Percentiles rank a stretch among this genome's conserved stretches.
Evolutionary conservation across 1,139 yeast species (phyloP).

Genomic region (Suhomyces ambrosiae): DNA sequence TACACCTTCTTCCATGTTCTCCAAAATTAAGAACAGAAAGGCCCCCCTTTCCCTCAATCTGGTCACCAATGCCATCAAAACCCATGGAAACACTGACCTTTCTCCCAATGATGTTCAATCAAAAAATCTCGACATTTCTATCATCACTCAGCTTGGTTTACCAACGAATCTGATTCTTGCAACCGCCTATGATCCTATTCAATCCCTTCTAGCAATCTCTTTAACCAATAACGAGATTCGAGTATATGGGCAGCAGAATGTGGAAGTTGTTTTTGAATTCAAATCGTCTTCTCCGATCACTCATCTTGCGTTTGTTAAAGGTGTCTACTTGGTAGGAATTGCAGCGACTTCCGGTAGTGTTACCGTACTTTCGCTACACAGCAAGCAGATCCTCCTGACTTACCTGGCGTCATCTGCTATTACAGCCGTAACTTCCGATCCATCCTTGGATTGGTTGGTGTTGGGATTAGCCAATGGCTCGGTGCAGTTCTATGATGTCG

Average conservation of each 20-base stretch:
- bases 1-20: constrained; percentile 44
- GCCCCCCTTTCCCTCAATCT: constrained; percentile 51
- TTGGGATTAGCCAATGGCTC: constrained; percentile 81
- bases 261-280: constrained; percentile 67
- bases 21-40: constrained; percentile 46
- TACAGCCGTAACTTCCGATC: constrained; percentile 74
- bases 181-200: constrained; percentile 84
- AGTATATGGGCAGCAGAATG: constrained; percentile 83
- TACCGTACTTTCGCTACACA: constrained; percentile 68
- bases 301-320: constrained; percentile 68
- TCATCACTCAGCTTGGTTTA: constrained; percentile 41
- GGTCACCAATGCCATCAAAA: constrained; percentile 56
- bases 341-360: constrained; percentile 55
- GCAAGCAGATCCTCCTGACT: constrained; percentile 58
- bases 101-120: constrained; percentile 43
- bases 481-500: constrained; percentile 78
- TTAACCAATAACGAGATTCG: constrained; percentile 71
- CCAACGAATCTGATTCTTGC: constrained; percentile 52
- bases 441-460: constrained; percentile 83
- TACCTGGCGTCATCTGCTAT: constrained; percentile 64
- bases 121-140: constrained; percentile 38
- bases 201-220: constrained; percentile 79
- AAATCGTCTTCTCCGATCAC: constrained; percentile 54
- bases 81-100: constrained; percentile 42
- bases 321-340: constrained; percentile 74